Base-by-base conservation (phyloP, 495 filamentous ascomycete species). In the Penicillium manginii region DNA sequence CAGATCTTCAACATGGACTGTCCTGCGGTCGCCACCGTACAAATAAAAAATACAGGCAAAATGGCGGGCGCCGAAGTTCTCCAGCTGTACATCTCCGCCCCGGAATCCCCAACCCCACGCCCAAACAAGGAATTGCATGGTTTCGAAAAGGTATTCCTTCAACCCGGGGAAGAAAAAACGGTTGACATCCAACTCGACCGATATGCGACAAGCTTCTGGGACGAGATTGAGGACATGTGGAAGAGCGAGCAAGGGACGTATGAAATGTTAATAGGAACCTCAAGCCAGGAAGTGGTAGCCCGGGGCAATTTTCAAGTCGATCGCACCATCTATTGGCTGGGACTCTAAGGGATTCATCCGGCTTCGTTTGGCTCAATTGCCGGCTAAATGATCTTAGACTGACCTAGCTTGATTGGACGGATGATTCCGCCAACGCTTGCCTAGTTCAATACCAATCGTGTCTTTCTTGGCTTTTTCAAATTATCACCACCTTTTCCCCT, bases 181-280 rank as follows among this genome's bases (percentile, higher is more conserved):
- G 77, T 91, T 23, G 68, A 68, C 6, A 78, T 93, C 2, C 61
- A 60, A 21, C 46, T 93, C 1, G 84, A 91, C 63, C 83, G 82
- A 67, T 83, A 87, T 57, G 83, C 83, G 50, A 84, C 86, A 5
- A 88, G 89, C 32, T 92, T 89, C 73, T 93, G 85, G 72, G 88
- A 92, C 50, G 86, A 88, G 54, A 78, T 80, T 4, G 66, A 85
- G 33, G 71, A 73, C 14, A 81, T 73, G 43, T 93, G 90, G 89
- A 83, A 89, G 39, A 86, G 84, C 9, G 89, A 93, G 65, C 78
- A 86, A 63, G 90, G 90, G 0, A 65, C 58, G n/a, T 93, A 90
- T 66, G 76, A 85, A 50, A 83, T 88, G 14, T 58, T 88, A 60
- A 80, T 92, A 60, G 71, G 68, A 45, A 78, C 72, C 17, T 86